These are phyloP conservation scores for Fusarium sp. DNA, from an alignment of 2,329 filamentous ascomycete genomes.

Conservation along the genomic window DNA sequence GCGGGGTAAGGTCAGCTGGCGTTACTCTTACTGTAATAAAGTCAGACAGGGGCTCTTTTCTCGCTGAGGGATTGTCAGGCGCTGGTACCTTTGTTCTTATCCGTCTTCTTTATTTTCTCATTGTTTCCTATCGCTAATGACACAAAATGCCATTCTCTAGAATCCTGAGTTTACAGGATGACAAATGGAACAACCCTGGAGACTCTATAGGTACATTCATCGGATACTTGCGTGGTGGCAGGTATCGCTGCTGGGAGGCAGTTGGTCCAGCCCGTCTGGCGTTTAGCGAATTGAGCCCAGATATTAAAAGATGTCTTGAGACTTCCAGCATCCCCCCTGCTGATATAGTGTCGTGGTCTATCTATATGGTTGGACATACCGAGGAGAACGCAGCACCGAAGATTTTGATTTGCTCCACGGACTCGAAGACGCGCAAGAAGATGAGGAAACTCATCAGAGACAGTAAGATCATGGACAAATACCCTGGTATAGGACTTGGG, in stretches of 20 bases:
- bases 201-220: neutral
- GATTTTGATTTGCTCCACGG: neutral
- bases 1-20: neutral
- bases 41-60: neutral
- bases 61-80: neutral
- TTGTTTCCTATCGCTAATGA: fast-evolving
- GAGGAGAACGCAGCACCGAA: neutral
- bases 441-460: neutral
- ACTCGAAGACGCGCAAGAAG: neutral
- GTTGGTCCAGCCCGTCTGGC: neutral
- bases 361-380: neutral
- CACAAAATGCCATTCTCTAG: neutral
- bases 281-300: neutral
- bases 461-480: neutral
- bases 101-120: fast-evolving
- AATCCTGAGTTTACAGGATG: neutral
- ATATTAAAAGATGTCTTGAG: neutral
- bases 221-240: neutral
- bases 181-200: neutral
- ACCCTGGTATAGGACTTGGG: neutral
- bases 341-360: neutral
- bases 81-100: fast-evolving
- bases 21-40: neutral
- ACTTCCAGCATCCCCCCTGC: neutral
- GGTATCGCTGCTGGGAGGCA: neutral